Evolutionary conservation across 805 yeast genomes (phyloP).

Genomic region (Teunomyces atbi): DNA sequence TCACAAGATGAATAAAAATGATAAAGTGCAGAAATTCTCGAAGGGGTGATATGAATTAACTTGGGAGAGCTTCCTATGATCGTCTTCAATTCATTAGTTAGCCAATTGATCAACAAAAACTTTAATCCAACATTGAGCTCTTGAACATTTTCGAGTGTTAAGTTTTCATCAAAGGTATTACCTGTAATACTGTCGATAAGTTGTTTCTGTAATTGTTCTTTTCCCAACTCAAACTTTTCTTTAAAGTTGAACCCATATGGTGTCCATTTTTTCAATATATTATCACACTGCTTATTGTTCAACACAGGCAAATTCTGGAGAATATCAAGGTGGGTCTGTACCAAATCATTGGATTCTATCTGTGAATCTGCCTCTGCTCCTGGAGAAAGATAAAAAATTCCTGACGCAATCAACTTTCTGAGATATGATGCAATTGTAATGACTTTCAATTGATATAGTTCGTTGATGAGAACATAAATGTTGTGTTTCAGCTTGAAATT

Average conservation of each 20-base stretch:
- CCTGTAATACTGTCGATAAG: constrained; percentile 29
- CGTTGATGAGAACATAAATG: constrained; percentile 50
- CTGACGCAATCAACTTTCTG: constrained; percentile 81
- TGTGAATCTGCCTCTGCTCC: constrained; percentile 30
- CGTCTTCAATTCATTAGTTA: constrained; percentile 41
- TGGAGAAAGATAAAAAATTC: constrained; percentile 62
- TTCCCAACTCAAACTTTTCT: constrained; percentile 40
- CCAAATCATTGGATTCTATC: constrained; percentile 38
- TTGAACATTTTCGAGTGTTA: constrained; percentile 8
- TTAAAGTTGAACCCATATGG: constrained; percentile 28
- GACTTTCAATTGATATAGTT: constrained; percentile 48
- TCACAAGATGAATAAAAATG: constrained; percentile 37
- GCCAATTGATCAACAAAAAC: constrained; percentile 48
- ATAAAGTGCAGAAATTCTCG: constrained; percentile 30
- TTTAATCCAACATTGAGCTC: constrained; percentile 41
- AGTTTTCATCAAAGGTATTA: constrained; percentile 16
- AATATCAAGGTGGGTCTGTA: constrained; percentile 50
- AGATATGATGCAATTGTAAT: constrained; percentile 66
- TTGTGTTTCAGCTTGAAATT: constrained; percentile 15
- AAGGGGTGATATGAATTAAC: constrained; percentile 34
- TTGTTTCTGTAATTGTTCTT: constrained; percentile 26
- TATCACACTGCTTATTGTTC: constrained; percentile 53
- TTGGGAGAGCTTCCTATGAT: constrained; percentile 32
- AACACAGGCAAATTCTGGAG: constrained; percentile 58
- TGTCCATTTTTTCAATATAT: constrained; percentile 51